These are phyloP conservation scores for Claviceps pusilla DNA, from an alignment of 2,329 filamentous ascomycete species.

Conservation along the genomic window DNA sequence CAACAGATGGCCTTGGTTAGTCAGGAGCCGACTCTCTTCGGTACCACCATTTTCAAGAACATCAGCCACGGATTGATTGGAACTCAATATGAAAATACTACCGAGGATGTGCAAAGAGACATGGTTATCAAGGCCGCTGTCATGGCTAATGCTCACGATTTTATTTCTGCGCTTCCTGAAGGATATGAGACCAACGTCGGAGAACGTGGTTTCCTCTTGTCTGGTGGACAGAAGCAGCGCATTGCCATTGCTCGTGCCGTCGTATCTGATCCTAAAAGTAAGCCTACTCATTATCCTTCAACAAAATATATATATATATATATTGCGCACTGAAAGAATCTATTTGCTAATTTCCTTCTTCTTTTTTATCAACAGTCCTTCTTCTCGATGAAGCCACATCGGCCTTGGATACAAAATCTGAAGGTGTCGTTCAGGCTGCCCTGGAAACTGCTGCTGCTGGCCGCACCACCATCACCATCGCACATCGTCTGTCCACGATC, in stretches of 20 bases:
- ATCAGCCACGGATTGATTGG: constrained; percentile 85
- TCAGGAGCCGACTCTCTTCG: constrained; percentile 84
- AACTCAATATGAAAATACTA: constrained; percentile 53
- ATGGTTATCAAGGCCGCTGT: constrained; percentile 68
- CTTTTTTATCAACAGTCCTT: constrained; percentile 35
- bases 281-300: constrained; percentile 9
- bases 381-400: constrained; percentile 91
- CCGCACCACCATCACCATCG: constrained; percentile 89
- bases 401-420: constrained; percentile 83
- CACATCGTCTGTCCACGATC: constrained; percentile 88
- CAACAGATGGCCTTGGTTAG: constrained; percentile 86
- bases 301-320: neutral
- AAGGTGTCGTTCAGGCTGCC: constrained; percentile 86
- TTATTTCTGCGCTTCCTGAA: constrained; percentile 67
- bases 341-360: neutral
- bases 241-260: constrained; percentile 87
- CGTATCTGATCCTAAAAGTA: constrained; percentile 72
- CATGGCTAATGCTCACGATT: constrained; percentile 90
- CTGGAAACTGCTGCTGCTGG: constrained; percentile 74
- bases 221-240: constrained; percentile 91
- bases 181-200: constrained; percentile 92
- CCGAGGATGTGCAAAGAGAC: constrained; percentile 51
- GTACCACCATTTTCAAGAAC: constrained; percentile 76
- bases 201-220: constrained; percentile 81
- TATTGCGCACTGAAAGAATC: neutral